Percentiles rank a stretch among this genome's conserved stretches.
These are phyloP conservation scores for Ricinus communis DNA, from an alignment of 345 rosid genomes.

Conservation along the genomic window DNA sequence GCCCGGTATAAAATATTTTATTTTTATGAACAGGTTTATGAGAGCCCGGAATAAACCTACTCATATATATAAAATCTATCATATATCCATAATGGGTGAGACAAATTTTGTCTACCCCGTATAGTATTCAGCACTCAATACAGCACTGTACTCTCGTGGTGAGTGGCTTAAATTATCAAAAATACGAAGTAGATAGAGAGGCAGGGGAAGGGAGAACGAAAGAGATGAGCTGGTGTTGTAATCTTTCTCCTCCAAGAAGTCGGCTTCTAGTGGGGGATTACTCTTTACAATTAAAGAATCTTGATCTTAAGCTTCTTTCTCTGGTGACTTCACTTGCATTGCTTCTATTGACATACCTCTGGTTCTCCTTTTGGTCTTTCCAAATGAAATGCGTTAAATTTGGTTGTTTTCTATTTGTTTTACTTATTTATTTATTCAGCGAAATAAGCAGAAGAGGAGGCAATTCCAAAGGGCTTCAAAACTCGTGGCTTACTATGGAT, in stretches of 20 bases:
- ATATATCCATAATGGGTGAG: no score
- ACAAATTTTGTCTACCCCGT: no score
- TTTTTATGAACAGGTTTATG: no score
- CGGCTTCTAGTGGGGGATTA: neutral
- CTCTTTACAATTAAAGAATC: neutral
- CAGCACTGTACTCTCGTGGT: no score
- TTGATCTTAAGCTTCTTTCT: neutral
- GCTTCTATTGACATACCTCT: no score
- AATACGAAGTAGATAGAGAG: no score
- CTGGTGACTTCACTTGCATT: neutral
- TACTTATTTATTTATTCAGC: conserved; percentile 6
- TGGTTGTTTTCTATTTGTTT: neutral
- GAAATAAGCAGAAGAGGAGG: conserved; percentile 38
- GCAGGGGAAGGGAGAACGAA: neutral
- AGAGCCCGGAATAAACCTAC: no score
- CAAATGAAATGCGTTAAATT: neutral
- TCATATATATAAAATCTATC: no score
- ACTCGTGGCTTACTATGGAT: conserved; percentile 64
- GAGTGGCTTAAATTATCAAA: no score
- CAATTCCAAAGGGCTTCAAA: conserved; percentile 37
- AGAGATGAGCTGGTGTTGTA: conserved; percentile 11
- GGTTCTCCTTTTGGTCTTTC: neutral
- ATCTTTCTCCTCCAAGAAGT: neutral
- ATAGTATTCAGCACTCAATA: no score
- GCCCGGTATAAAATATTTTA: no score